Conservation (phyloP, 2,329 filamentous ascomycete genomes). For the Aspergillus calidoustus region DNA sequence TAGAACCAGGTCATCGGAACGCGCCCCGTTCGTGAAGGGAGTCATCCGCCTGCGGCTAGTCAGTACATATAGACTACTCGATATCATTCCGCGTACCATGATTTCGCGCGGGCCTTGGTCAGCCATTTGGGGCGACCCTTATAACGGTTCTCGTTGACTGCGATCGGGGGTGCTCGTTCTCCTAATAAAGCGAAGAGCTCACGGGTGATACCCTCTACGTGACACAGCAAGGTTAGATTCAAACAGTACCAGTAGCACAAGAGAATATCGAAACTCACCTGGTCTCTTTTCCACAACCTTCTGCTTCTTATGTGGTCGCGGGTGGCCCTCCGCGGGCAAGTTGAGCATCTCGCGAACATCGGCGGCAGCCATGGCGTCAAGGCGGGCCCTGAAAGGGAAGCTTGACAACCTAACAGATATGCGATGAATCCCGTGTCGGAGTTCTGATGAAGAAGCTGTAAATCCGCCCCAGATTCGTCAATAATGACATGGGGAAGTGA, state of each 20-base stretch:
- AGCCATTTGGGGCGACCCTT: constrained; percentile 55
- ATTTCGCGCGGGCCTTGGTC: constrained; percentile 48
- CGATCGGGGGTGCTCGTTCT: constrained; percentile 57
- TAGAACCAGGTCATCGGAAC: constrained; percentile 71
- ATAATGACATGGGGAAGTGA: constrained; percentile 16
- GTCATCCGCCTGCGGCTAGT: constrained; percentile 64
- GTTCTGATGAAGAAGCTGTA: not conserved
- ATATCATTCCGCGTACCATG: constrained; percentile 45
- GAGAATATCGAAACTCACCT: constrained; percentile 46
- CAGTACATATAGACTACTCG: not conserved
- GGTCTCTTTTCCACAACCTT: constrained; percentile 66
- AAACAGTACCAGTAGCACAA: not conserved
- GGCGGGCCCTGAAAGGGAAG: not conserved
- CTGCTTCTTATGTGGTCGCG: constrained; percentile 73
- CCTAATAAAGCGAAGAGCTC: constrained; percentile 57
- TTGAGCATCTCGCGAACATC: constrained; percentile 90
- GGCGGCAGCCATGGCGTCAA: constrained; percentile 59
- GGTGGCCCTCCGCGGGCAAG: constrained; percentile 66
- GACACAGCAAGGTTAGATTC: constrained; percentile 7
- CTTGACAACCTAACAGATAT: not conserved
- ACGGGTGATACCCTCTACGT: constrained; percentile 53
- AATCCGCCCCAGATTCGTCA: not conserved
- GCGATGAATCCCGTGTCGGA: not conserved
- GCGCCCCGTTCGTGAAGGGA: constrained; percentile 77
- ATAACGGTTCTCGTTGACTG: constrained; percentile 57